Conservation (phyloP, 2,329 filamentous ascomycete species). For the Talaromyces marneffei region DNA sequence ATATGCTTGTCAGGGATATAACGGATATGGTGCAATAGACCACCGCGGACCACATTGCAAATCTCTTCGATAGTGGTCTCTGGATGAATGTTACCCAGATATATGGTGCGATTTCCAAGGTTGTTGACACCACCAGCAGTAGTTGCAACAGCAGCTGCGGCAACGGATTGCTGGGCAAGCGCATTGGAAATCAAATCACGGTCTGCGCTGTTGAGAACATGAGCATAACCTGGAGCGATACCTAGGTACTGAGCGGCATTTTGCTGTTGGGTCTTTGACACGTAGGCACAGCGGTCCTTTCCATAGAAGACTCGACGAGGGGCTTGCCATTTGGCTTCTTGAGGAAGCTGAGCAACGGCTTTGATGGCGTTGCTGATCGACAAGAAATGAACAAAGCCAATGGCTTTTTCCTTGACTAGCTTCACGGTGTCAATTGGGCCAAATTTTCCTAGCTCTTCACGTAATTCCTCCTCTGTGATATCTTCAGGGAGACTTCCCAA, state of each 20-base stretch:
- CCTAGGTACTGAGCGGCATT: slow-evolving; percentile 97
- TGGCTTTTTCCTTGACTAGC: slow-evolving; percentile 94
- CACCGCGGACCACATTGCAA: slow-evolving; percentile 95
- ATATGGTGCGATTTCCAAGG: slow-evolving; percentile 93
- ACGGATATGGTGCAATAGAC: slow-evolving; percentile 92
- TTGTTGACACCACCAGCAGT: slow-evolving; percentile 97
- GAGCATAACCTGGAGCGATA: slow-evolving; percentile 92
- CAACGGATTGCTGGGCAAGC: slow-evolving; percentile 93
- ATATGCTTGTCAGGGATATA: slow-evolving; percentile 99
- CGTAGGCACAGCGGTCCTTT: slow-evolving; percentile 96
- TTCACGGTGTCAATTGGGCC: slow-evolving; percentile 96
- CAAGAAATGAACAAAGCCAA: slow-evolving; percentile 95
- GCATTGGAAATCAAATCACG: slow-evolving; percentile 95
- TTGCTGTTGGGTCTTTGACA: slow-evolving; percentile 99
- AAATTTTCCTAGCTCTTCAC: slow-evolving; percentile 93
- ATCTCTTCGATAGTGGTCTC: slow-evolving; percentile 99
- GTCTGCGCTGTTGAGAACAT: slow-evolving; percentile 92
- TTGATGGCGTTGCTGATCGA: slow-evolving; percentile 98
- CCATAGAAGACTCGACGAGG: slow-evolving; percentile 96
- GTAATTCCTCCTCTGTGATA: slow-evolving; percentile 81
- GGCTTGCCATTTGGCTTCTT: slow-evolving; percentile 94
- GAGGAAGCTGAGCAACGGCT: slow-evolving; percentile 89
- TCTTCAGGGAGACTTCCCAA: slow-evolving; percentile 90
- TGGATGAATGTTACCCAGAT: slow-evolving; percentile 96
- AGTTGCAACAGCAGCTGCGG: slow-evolving; percentile 91